Conservation (phyloP, 768 basidiomycete species). For the Tulasnella sp. region DNA sequence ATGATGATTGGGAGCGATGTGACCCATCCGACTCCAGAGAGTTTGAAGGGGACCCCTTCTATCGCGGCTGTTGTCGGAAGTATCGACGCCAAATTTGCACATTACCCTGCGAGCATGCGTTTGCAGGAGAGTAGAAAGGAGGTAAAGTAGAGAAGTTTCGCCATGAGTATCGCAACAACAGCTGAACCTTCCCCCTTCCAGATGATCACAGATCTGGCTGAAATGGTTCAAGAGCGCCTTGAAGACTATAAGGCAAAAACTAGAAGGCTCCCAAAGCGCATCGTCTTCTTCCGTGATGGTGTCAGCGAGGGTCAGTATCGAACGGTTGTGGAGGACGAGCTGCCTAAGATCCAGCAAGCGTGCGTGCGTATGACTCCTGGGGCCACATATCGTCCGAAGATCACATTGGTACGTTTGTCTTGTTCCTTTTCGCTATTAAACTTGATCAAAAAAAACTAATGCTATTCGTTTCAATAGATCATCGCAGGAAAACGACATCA, state of each 20-base stretch:
- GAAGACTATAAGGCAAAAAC: conserved; percentile 44
- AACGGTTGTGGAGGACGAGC: conserved; percentile 46
- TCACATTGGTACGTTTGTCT: conserved; percentile 40
- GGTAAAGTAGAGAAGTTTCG: conserved; percentile 31
- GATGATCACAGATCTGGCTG: conserved; percentile 54
- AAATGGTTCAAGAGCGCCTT: conserved; percentile 66
- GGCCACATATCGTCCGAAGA: conserved; percentile 44
- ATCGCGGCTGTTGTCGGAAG: conserved; percentile 79
- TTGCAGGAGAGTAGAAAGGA: conserved; percentile 67
- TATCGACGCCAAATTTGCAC: conserved; percentile 51
- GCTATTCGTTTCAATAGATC: not conserved
- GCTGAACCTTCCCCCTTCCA: conserved; percentile 14
- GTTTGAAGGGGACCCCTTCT: conserved; percentile 64
- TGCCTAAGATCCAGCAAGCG: conserved; percentile 50
- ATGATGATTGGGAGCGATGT: conserved; percentile 84
- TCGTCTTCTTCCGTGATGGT: conserved; percentile 70
- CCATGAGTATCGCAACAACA: not conserved
- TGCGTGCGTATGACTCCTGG: conserved; percentile 44
- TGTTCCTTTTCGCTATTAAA: not conserved
- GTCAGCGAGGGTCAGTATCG: conserved; percentile 57
- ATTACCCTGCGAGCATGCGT: conserved; percentile 64
- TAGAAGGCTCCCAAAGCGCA: conserved; percentile 49
- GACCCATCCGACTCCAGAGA: conserved; percentile 71
- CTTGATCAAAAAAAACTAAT: not conserved
- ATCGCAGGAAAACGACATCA: conserved; percentile 74